Evolutionary conservation across 2,329 filamentous ascomycete genomes (phyloP).

Genomic region (Tolypocladium endophyticum): DNA sequence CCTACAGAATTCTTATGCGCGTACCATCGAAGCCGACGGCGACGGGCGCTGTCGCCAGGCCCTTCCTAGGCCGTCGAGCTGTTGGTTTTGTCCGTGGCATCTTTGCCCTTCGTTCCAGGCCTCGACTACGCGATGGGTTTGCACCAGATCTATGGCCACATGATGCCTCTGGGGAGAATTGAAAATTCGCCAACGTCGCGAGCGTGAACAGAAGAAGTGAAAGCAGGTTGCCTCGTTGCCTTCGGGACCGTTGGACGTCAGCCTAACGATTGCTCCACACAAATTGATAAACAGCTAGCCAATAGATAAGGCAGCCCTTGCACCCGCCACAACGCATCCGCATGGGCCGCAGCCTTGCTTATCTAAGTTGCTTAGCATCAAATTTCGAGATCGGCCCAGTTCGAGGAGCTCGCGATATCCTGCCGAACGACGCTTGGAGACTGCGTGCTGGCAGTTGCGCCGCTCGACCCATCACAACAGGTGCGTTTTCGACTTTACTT

Average conservation of each 20-base stretch:
- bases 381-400: conserved; percentile 12
- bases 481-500: not conserved
- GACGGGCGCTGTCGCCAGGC: not conserved
- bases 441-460: not conserved
- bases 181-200: not conserved
- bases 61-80: not conserved
- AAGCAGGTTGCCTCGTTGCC: not conserved
- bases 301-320: not conserved
- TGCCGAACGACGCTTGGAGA: not conserved
- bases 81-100: not conserved
- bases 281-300: not conserved
- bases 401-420: not conserved
- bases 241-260: not conserved
- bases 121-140: not conserved
- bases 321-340: conserved; percentile 9
- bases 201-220: not conserved
- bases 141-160: not conserved
- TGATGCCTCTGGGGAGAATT: not conserved
- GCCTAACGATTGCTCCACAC: not conserved
- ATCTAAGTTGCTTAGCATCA: conserved; percentile 16
- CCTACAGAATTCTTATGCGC: not conserved
- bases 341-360: conserved; percentile 23
- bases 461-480: not conserved
- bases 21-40: not conserved
- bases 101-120: not conserved